Conservation (phyloP, 1,139 yeast genomes). For the Protomyces arabidopsidicola region DNA sequence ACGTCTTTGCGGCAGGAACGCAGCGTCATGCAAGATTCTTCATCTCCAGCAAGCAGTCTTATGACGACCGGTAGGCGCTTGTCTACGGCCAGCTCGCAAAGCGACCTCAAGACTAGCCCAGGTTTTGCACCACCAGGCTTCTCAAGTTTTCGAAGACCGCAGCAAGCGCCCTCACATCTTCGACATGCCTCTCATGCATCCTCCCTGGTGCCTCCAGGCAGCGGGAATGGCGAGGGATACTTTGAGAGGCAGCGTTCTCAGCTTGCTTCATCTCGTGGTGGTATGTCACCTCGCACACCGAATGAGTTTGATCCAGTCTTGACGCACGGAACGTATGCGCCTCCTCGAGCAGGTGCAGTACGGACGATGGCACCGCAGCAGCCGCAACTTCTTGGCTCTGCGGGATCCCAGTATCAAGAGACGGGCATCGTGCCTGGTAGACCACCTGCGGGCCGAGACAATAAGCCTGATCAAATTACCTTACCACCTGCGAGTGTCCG, state of each 20-base stretch:
- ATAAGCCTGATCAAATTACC: conserved; percentile 7
- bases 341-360: neutral
- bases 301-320: neutral
- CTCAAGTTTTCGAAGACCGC: neutral
- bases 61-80: neutral
- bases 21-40: neutral
- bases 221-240: neutral
- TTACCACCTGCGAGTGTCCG: conserved; percentile 20
- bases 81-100: neutral
- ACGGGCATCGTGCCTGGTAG: neutral
- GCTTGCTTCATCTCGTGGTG: neutral
- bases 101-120: neutral
- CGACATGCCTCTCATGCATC: neutral
- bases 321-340: conserved; percentile 9
- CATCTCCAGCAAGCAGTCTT: neutral
- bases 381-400: neutral
- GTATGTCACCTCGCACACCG: neutral
- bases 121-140: neutral
- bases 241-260: neutral
- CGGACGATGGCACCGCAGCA: neutral
- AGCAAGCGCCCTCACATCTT: neutral
- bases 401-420: neutral
- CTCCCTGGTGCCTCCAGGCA: neutral
- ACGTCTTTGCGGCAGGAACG: conserved; percentile 8
- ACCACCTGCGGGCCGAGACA: neutral